Conservation (phyloP, 2,329 filamentous ascomycete species). For the Fusarium sp. region DNA sequence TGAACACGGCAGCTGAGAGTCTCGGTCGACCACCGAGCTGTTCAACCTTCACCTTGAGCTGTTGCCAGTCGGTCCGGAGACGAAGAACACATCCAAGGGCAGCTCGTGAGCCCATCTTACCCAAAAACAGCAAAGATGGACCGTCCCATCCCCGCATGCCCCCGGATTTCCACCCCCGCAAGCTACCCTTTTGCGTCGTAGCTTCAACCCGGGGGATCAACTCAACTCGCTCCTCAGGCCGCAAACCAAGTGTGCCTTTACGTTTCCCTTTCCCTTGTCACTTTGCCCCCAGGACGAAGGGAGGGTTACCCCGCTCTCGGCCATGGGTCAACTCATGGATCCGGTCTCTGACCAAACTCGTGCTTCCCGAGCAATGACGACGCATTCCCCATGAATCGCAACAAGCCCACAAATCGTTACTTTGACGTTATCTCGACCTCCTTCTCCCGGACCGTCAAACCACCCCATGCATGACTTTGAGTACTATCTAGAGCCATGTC, state of each 20-base stretch:
- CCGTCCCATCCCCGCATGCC: neutral
- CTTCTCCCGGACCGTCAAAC: neutral
- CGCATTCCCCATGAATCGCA: neutral
- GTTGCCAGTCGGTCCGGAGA: neutral
- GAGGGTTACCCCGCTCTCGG: neutral
- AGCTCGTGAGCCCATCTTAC: neutral
- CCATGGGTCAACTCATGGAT: neutral
- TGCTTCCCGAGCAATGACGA: neutral
- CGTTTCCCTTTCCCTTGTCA: neutral
- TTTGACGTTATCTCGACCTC: neutral
- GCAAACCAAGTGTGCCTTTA: neutral
- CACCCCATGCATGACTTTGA: neutral
- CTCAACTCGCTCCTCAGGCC: neutral
- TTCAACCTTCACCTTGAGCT: neutral
- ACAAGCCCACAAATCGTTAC: neutral
- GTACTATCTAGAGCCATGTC: neutral
- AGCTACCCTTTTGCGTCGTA: neutral
- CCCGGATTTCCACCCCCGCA: slow-evolving; percentile 7
- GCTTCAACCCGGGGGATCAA: neutral
- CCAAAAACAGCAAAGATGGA: neutral
- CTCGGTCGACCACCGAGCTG: neutral
- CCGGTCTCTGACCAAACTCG: neutral
- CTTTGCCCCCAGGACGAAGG: neutral
- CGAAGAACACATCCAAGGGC: neutral
- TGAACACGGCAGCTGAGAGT: neutral